Evolutionary conservation across 139 green algal species (phyloP), one percentile per base, ranked within the genome.

Genomic region (Ettlia oleoabundans): DNA sequence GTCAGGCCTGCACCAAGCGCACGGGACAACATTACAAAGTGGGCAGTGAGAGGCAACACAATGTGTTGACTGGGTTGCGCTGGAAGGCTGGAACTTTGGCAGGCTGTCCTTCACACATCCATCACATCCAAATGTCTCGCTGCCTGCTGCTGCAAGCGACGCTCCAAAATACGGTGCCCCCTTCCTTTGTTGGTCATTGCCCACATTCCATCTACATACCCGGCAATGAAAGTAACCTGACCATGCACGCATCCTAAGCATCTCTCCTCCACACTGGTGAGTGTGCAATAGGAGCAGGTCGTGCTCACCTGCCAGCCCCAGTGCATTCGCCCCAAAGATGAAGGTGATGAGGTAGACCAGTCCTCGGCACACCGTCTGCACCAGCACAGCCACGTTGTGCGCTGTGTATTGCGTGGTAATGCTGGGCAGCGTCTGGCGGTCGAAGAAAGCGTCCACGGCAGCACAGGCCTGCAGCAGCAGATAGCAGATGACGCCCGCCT

Each of bases 331-430:
- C 8, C 82, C 89, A 62, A 90, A 90, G 77, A 92, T 88, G 76
- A 92, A 92, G n/a, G 88, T 92, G 52, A 73, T 41, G 35, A 92
- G 85, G 85, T 92, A 92, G 18, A 84, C 76, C 47, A 92, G 76
- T 0, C 87, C 87, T 32, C 81, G 75, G 0, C 76, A 78, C 26
- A 88, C 77, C 8, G 89, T 91, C 15, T 86, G 81, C n/a, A 92
- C 63, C 47, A 90, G 77, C 41, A 90, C 65, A 13, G 85, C 83
- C 37, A 92, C 86, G 81, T 92, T 92, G 62, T 81, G 75, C 0
- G 85, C 87, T 10, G 87, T 92, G 75, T 85, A 89, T 37, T 89
- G 73, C 21, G 37, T 41, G 37, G 40, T 24, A 0, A 37, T 7
- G 38, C 77, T 76, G 10, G 89, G 87, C 38, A 91, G 74, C 30